phyloP scores from a whole-genome alignment of 495 filamentous ascomycete genomes.

The Oidiodendron maius region DNA sequence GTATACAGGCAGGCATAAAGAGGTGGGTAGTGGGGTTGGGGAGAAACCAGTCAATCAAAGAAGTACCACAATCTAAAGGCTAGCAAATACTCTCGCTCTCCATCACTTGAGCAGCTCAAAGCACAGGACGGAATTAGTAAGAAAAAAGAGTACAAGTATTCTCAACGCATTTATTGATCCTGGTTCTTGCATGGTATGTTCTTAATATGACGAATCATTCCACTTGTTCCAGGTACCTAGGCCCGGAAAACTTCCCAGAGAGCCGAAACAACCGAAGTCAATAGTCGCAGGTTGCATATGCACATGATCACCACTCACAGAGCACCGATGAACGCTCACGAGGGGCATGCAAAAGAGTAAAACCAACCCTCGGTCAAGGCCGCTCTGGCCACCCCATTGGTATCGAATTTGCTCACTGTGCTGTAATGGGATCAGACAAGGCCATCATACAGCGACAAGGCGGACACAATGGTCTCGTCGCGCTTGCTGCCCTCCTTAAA shows the following conservation, averaged over 20 bases:
- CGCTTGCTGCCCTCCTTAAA: conserved; percentile 99
- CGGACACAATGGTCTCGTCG: conserved; percentile 98
- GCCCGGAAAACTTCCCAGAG: neutral
- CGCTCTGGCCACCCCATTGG: neutral
- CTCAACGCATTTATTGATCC: neutral
- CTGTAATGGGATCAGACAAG: conserved; percentile 53
- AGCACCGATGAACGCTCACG: neutral
- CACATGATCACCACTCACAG: neutral
- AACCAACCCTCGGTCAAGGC: neutral
- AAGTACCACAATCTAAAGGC: no score
- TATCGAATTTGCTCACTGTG: neutral
- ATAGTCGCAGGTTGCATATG: neutral
- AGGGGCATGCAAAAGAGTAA: neutral
- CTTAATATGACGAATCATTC: neutral
- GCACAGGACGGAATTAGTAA: no score
- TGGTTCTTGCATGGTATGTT: neutral
- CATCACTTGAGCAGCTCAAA: no score
- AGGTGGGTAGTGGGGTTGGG: no score
- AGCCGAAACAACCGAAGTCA: neutral
- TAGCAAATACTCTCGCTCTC: no score
- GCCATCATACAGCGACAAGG: conserved; percentile 92
- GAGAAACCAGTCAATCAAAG: no score
- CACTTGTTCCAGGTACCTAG: neutral
- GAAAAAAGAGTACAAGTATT: no score
- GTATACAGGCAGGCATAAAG: no score